Evolutionary conservation across 768 basidiomycete genomes (phyloP).

Genomic region (Amanita jacksonii): DNA sequence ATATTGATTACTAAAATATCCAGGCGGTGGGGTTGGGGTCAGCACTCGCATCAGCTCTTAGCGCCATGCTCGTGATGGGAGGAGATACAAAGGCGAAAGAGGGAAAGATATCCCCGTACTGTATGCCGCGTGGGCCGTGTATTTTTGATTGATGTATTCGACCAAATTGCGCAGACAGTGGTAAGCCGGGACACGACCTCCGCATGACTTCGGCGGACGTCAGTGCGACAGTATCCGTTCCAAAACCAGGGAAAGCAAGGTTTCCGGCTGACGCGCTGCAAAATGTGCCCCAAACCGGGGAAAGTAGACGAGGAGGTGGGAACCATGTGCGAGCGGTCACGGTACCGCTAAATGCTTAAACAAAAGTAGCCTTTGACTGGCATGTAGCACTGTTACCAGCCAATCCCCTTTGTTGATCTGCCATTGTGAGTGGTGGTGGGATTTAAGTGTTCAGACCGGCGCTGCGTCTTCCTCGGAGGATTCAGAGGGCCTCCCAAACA

Average conservation of each 20-base stretch:
- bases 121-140: slow-evolving; percentile 14
- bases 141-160: neutral
- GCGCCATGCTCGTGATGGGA: slow-evolving; percentile 23
- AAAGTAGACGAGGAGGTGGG: too few relatives aligned
- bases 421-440: too few relatives aligned
- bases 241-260: slow-evolving; percentile 22
- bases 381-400: too few relatives aligned
- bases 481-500: neutral
- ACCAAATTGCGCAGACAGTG: neutral
- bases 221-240: slow-evolving; percentile 26
- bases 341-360: too few relatives aligned
- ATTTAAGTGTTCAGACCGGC: slow-evolving; percentile 1
- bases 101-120: slow-evolving; percentile 22
- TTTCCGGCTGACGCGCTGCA: too few relatives aligned
- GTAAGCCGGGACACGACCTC: slow-evolving; percentile 18
- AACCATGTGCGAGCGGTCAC: too few relatives aligned
- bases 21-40: slow-evolving; percentile 24
- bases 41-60: slow-evolving; percentile 19
- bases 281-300: too few relatives aligned
- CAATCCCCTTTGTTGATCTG: too few relatives aligned
- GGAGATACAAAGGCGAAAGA: slow-evolving; percentile 25
- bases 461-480: neutral
- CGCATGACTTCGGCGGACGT: slow-evolving; percentile 31
- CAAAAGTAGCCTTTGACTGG: too few relatives aligned
- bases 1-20: neutral